A percentile compares a stretch with the other conserved stretches of the same genome.
Evolutionary conservation across 495 filamentous ascomycete genomes (phyloP).

Genomic region (Penicillium desertorum): DNA sequence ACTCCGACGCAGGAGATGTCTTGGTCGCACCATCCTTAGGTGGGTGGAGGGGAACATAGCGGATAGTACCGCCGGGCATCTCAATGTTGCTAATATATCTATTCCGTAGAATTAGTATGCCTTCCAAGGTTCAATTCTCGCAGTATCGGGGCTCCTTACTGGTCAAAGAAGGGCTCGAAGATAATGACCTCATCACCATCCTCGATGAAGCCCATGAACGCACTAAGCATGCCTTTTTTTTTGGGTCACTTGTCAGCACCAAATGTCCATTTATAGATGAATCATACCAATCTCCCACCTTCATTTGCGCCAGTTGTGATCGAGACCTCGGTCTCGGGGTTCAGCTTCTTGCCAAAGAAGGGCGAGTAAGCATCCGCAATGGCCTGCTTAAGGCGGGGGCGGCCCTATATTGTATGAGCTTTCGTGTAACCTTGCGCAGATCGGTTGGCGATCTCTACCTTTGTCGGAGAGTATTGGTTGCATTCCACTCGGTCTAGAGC

Average conservation of each 20-base stretch:
- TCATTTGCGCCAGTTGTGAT: slow-evolving; percentile 98
- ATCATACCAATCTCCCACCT: slow-evolving; percentile 47
- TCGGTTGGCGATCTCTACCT: slow-evolving; percentile 43
- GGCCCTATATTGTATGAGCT: slow-evolving; percentile 53
- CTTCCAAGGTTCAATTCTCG: too few species aligned
- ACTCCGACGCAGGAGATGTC: slow-evolving; percentile 82
- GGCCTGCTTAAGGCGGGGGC: slow-evolving; percentile 86
- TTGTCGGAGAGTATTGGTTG: slow-evolving; percentile 97
- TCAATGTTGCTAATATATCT: slow-evolving; percentile 95
- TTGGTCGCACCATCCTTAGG: slow-evolving; percentile 77
- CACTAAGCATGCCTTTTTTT: slow-evolving; percentile 67
- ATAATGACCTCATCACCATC: slow-evolving; percentile 93
- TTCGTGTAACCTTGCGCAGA: slow-evolving; percentile 1
- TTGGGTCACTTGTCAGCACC: background rate
- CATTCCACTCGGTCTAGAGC: slow-evolving; percentile 92
- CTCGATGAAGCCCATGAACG: slow-evolving; percentile 97
- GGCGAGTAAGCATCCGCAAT: slow-evolving; percentile 87
- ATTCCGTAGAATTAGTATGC: slow-evolving; percentile 12
- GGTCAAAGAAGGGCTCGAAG: slow-evolving; percentile 98
- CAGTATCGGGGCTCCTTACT: slow-evolving; percentile 53
- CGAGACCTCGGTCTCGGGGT: slow-evolving; percentile 88
- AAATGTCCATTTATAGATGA: background rate
- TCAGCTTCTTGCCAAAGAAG: slow-evolving; percentile 72
- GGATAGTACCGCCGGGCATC: slow-evolving; percentile 92
- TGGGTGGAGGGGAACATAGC: slow-evolving; percentile 90